Evolutionary conservation across 108 stramenopile species (phyloP).

Genomic region (Nitzschia sp.): DNA sequence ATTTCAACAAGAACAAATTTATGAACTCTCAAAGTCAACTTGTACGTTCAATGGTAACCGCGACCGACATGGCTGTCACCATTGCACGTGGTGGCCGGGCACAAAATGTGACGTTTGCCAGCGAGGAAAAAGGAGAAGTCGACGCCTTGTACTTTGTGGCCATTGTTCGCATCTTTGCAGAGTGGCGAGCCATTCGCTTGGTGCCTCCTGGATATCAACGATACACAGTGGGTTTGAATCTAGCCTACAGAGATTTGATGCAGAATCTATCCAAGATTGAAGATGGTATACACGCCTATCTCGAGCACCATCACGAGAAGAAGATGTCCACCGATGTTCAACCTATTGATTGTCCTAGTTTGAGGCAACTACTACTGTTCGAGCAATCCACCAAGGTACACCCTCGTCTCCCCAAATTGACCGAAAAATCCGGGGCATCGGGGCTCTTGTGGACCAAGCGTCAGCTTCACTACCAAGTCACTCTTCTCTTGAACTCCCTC

Average conservation of each 20-base stretch:
- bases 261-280: constrained; percentile 77
- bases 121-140: constrained; percentile 26
- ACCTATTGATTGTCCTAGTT: constrained; percentile 37
- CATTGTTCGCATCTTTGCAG: constrained; percentile 64
- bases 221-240: constrained; percentile 61
- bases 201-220: constrained; percentile 67
- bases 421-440: constrained; percentile 59
- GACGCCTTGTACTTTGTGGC: constrained; percentile 47
- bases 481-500: constrained; percentile 45
- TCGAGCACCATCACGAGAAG: constrained; percentile 15
- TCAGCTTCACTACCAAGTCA: constrained; percentile 64
- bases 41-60: constrained; percentile 23
- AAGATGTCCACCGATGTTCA: background rate
- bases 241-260: constrained; percentile 70
- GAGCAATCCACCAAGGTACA: constrained; percentile 49
- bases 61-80: constrained; percentile 33
- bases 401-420: constrained; percentile 43
- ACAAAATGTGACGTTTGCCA: background rate
- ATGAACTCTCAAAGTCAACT: constrained; percentile 17
- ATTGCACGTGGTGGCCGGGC: constrained; percentile 22
- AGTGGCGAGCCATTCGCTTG: constrained; percentile 66
- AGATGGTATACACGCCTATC: constrained; percentile 50
- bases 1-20: constrained; percentile 26
- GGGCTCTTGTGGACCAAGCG: constrained; percentile 71
- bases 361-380: constrained; percentile 50